These are phyloP conservation scores for Atalantia buxifolia DNA, from an alignment of 345 rosid genomes.

Conservation along the genomic window DNA sequence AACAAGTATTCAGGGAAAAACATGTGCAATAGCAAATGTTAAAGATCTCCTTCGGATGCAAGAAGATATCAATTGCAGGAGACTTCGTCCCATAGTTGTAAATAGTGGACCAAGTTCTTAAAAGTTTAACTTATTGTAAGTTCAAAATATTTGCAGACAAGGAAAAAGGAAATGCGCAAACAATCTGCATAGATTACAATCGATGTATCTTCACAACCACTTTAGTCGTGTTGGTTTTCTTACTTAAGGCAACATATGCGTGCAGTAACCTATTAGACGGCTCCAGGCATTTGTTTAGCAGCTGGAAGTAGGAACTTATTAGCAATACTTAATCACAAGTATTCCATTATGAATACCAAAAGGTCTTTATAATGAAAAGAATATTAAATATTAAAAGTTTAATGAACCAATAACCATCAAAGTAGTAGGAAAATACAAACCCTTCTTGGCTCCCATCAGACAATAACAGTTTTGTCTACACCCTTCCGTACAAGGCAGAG, in stretches of 20 bases:
- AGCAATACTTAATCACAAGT: too few species aligned
- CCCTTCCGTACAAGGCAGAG: too few species aligned
- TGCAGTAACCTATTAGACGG: too few species aligned
- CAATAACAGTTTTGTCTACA: background rate
- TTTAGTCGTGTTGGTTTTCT: too few species aligned
- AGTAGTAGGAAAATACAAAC: background rate
- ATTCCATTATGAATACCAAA: too few species aligned
- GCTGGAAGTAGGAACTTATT: too few species aligned
- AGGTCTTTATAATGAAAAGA: too few species aligned
- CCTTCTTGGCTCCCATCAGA: background rate
- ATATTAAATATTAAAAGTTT: too few species aligned
- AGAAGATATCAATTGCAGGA: background rate
- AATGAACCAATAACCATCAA: too few species aligned
- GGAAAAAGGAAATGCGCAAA: background rate
- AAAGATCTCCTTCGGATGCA: background rate
- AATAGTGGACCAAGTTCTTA: background rate
- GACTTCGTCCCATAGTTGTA: background rate
- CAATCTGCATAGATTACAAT: background rate
- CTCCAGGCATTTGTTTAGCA: too few species aligned
- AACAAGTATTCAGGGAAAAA: slow-evolving; percentile 8
- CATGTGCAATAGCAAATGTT: background rate
- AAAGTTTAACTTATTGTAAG: background rate
- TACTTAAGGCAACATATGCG: too few species aligned
- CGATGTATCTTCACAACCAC: background rate
- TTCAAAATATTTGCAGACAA: background rate